Evolutionary conservation across 352 stramenopile genomes (phyloP).

Genomic region (Nannochloropsis limnetica): DNA sequence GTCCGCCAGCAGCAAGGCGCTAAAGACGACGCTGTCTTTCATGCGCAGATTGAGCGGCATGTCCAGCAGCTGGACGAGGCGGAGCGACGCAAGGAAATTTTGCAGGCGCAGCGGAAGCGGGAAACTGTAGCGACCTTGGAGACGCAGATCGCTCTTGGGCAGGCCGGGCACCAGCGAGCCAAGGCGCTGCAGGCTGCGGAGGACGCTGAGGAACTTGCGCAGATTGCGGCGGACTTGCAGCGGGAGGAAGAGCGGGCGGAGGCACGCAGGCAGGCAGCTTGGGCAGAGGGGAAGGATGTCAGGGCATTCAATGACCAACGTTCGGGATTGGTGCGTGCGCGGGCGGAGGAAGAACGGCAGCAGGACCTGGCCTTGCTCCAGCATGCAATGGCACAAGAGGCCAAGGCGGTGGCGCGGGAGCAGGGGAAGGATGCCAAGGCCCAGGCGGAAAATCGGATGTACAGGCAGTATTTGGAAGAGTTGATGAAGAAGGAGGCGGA

Average conservation of each 20-base stretch:
- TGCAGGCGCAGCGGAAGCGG: neutral
- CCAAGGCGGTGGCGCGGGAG: neutral
- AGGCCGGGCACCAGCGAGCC: neutral
- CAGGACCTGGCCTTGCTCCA: neutral
- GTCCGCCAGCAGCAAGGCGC: neutral
- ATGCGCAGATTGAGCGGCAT: neutral
- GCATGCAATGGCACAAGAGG: neutral
- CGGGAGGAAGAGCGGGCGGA: neutral
- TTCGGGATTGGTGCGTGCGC: neutral
- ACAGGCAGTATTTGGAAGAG: neutral
- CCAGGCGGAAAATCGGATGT: neutral
- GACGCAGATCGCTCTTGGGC: neutral
- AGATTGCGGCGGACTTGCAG: neutral
- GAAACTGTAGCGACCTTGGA: neutral
- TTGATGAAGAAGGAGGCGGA: slow-evolving; percentile 17
- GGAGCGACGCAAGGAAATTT: neutral
- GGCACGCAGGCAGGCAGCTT: neutral
- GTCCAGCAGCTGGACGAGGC: neutral
- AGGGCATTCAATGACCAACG: neutral
- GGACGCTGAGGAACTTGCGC: neutral
- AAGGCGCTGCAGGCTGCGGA: neutral
- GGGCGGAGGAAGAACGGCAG: slow-evolving; percentile 11
- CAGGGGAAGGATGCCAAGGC: neutral
- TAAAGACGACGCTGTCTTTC: neutral
- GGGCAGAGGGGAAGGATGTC: neutral